phyloP scores from a whole-genome alignment of 2,329 filamentous ascomycete species.

The Ascocoryne sarcoides region DNA sequence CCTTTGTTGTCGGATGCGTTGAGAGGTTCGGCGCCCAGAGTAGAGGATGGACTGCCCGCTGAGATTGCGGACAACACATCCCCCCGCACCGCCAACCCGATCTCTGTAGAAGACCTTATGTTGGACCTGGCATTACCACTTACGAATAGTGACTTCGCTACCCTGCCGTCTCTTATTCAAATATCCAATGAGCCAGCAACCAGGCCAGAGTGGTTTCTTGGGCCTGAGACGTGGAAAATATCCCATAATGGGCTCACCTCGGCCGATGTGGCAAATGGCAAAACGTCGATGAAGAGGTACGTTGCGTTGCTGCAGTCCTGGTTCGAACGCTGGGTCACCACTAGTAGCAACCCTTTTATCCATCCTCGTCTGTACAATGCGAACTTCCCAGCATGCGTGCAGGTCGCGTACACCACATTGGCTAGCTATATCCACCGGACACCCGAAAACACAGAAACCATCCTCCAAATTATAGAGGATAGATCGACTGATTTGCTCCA shows the following conservation, averaged over 20 bases:
- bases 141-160: background rate
- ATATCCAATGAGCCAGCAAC: background rate
- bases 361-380: conserved; percentile 24
- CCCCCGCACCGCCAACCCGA: background rate
- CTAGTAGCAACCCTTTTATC: conserved; percentile 24
- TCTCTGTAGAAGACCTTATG: background rate
- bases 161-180: too few relatives aligned
- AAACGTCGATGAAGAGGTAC: conserved; percentile 22
- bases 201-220: conserved; percentile 5
- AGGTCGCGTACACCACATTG: conserved; percentile 26
- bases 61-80: background rate
- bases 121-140: background rate
- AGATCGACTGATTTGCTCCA: conserved; percentile 10
- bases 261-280: background rate
- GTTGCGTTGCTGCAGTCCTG: conserved; percentile 17
- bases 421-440: conserved; percentile 23
- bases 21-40: too few relatives aligned
- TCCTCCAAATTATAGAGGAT: conserved; percentile 23
- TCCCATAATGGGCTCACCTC: background rate
- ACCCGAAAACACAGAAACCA: conserved; percentile 18
- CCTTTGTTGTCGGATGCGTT: too few relatives aligned
- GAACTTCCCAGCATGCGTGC: conserved; percentile 19
- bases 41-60: background rate
- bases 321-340: conserved; percentile 22
- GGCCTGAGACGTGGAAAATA: conserved; percentile 13